phyloP scores from a whole-genome alignment of 2,329 filamentous ascomycete species.

The Fusarium clavum region DNA sequence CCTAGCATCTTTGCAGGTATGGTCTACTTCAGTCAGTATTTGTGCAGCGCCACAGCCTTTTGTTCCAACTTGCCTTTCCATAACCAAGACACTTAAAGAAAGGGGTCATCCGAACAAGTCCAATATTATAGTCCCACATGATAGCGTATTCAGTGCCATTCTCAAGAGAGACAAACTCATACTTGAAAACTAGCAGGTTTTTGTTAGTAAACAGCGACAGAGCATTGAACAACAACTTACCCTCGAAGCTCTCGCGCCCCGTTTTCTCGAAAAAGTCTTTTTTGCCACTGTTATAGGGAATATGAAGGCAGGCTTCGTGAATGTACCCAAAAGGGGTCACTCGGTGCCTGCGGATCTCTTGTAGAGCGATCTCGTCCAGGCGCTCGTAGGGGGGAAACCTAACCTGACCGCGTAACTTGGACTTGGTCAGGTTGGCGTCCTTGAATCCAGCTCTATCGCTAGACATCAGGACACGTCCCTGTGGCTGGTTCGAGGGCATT shows the following conservation, averaged over 20 bases:
- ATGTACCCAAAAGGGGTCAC: conserved; percentile 75
- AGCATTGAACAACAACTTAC: conserved; percentile 58
- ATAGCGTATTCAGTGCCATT: conserved; percentile 77
- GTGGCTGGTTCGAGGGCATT: conserved; percentile 9
- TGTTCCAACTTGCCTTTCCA: conserved; percentile 73
- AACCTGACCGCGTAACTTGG: conserved; percentile 73
- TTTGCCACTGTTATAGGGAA: conserved; percentile 95
- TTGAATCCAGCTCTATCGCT: conserved; percentile 53
- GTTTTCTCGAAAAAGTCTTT: conserved; percentile 90
- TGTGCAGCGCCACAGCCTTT: neutral
- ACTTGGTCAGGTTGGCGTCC: conserved; percentile 64
- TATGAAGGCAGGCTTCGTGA: conserved; percentile 74
- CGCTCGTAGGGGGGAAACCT: conserved; percentile 81
- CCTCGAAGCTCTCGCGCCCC: conserved; percentile 87
- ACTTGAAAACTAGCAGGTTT: conserved; percentile 54
- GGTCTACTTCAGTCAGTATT: conserved; percentile 69
- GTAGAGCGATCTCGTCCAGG: conserved; percentile 66
- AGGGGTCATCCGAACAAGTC: conserved; percentile 91
- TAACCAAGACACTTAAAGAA: conserved; percentile 94
- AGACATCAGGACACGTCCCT: conserved; percentile 28
- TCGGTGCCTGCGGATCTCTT: conserved; percentile 71
- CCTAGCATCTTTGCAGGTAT: conserved; percentile 85
- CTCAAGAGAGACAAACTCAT: conserved; percentile 79
- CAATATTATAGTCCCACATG: conserved; percentile 98
- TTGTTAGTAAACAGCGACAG: conserved; percentile 31